phyloP scores from a whole-genome alignment of 2,329 filamentous ascomycete genomes.

The Colletotrichum echinochloae region DNA sequence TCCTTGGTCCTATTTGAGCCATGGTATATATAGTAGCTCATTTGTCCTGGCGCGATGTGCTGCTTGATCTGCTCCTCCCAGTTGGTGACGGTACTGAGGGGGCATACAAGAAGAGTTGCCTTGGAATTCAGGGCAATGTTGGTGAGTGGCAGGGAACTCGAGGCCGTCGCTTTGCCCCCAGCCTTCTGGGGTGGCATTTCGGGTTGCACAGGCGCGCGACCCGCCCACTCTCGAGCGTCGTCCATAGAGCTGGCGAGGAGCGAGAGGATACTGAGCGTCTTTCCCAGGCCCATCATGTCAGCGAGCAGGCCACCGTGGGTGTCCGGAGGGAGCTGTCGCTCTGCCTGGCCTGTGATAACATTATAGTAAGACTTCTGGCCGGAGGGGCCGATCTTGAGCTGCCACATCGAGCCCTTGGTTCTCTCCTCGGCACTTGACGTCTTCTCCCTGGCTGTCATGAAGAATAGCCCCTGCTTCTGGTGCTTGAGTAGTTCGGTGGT shows the following conservation, averaged over 20 bases:
- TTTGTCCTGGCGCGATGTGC: constrained; percentile 74
- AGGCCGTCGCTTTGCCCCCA: constrained; percentile 51
- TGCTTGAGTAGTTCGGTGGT: constrained; percentile 80
- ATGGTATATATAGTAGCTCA: constrained; percentile 88
- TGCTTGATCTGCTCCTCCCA: constrained; percentile 94
- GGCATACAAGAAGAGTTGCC: constrained; percentile 87
- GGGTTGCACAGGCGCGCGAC: constrained; percentile 63
- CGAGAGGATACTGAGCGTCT: constrained; percentile 87
- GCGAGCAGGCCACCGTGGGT: constrained; percentile 80
- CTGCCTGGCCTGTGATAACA: constrained; percentile 81
- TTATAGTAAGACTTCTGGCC: constrained; percentile 78
- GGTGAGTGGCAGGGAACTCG: constrained; percentile 61
- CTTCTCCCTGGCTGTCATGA: constrained; percentile 84
- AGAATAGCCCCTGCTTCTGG: constrained; percentile 90
- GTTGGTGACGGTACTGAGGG: constrained; percentile 90
- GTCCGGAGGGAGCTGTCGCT: constrained; percentile 71
- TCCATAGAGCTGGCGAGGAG: constrained; percentile 75
- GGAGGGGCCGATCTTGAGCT: constrained; percentile 62
- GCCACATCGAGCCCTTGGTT: constrained; percentile 82
- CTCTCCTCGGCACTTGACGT: constrained; percentile 66
- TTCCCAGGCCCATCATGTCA: constrained; percentile 91
- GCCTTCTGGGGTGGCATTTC: constrained; percentile 52
- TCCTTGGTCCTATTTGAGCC: constrained; percentile 81
- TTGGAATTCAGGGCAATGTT: constrained; percentile 75
- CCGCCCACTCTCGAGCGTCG: constrained; percentile 73